phyloP scores from a whole-genome alignment of 2,329 filamentous ascomycete genomes.

The Colletotrichum godetiae region DNA sequence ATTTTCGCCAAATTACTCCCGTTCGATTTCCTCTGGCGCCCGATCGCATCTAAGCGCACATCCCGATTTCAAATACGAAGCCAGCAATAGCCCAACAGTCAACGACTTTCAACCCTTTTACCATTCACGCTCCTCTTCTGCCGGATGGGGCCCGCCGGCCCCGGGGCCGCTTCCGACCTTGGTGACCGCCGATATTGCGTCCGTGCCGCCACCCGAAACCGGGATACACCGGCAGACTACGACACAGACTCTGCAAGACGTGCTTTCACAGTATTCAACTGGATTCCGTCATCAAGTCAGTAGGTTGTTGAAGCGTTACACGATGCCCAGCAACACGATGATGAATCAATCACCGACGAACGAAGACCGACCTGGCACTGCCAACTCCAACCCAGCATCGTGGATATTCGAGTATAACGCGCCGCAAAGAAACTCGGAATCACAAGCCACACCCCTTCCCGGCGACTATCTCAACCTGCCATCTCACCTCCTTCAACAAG shows the following conservation, averaged over 20 bases:
- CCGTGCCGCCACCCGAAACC: slow-evolving; percentile 15
- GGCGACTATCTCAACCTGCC: slow-evolving; percentile 61
- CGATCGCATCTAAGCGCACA: slow-evolving; percentile 7
- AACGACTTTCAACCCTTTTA: slow-evolving; percentile 5
- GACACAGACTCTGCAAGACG: slow-evolving; percentile 47
- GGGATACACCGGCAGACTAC: slow-evolving; percentile 51
- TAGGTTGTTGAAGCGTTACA: slow-evolving; percentile 52
- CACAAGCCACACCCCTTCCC: slow-evolving; percentile 50
- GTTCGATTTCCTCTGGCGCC: slow-evolving; percentile 20
- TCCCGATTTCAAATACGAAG: slow-evolving; percentile 31
- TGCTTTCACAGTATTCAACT: slow-evolving; percentile 46
- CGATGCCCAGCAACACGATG: slow-evolving; percentile 42
- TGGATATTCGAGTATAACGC: slow-evolving; percentile 46
- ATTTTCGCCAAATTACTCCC: slow-evolving; percentile 11
- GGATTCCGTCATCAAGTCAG: slow-evolving; percentile 51
- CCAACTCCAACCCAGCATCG: slow-evolving; percentile 34
- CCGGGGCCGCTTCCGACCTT: slow-evolving; percentile 22
- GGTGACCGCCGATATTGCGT: slow-evolving; percentile 11
- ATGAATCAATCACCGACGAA: slow-evolving; percentile 41
- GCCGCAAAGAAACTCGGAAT: slow-evolving; percentile 34
- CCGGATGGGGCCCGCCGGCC: slow-evolving; percentile 12
- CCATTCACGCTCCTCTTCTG: slow-evolving; percentile 19
- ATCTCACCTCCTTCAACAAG: slow-evolving; percentile 27
- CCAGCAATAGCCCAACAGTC: slow-evolving; percentile 19
- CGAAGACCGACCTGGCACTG: slow-evolving; percentile 34